These are phyloP conservation scores for Xylaria hypoxylon DNA, from an alignment of 2,329 filamentous ascomycete species.

Conservation along the genomic window DNA sequence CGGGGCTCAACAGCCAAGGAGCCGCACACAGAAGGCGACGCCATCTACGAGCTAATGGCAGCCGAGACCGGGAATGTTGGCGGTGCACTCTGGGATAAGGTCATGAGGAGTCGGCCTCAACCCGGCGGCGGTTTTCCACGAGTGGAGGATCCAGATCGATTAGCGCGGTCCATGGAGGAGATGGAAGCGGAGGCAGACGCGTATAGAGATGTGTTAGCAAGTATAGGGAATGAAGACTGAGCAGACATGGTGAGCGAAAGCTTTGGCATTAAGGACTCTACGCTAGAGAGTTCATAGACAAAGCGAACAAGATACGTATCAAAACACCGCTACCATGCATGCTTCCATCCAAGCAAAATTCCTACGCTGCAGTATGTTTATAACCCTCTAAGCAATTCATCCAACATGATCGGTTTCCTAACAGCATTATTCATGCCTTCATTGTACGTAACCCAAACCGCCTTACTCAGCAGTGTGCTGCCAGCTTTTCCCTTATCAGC, in stretches of 20 bases:
- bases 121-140: conserved; percentile 71
- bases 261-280: conserved; percentile 12
- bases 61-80: conserved; percentile 87
- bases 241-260: background rate
- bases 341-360: conserved; percentile 23
- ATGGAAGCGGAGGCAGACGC: conserved; percentile 83
- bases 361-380: conserved; percentile 45
- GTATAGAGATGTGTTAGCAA: conserved; percentile 66
- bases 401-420: conserved; percentile 77
- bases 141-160: conserved; percentile 77
- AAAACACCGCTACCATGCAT: conserved; percentile 40
- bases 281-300: conserved; percentile 26
- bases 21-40: conserved; percentile 44
- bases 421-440: conserved; percentile 85
- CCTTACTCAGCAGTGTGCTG: conserved; percentile 48
- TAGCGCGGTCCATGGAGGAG: conserved; percentile 74
- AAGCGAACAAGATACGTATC: conserved; percentile 17
- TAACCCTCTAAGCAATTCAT: conserved; percentile 73
- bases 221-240: conserved; percentile 54
- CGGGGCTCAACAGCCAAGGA: conserved; percentile 48
- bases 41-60: conserved; percentile 84
- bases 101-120: conserved; percentile 54
- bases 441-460: conserved; percentile 79
- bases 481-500: conserved; percentile 45
- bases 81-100: conserved; percentile 63